phyloP scores from a whole-genome alignment of 169 alveolate genomes.

The Eimeria zaria region DNA sequence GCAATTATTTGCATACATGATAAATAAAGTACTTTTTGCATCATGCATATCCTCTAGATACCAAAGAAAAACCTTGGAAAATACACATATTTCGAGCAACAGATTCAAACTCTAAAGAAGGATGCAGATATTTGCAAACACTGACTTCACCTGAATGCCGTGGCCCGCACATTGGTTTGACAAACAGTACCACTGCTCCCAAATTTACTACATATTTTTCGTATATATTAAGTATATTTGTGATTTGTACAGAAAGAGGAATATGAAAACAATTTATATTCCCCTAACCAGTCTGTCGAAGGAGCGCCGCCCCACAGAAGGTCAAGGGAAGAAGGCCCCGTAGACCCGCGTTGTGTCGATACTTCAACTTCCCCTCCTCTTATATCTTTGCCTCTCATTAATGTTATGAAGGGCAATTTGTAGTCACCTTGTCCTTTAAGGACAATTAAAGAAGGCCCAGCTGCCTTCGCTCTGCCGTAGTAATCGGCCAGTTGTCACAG shows the following conservation, averaged over 20 bases:
- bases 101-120: neutral
- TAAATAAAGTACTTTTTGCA: no score
- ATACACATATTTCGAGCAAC: neutral
- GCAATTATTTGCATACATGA: no score
- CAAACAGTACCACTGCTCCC: neutral
- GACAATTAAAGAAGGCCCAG: neutral
- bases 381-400: neutral
- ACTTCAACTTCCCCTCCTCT: neutral
- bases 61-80: neutral
- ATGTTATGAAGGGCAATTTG: neutral
- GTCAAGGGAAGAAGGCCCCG: neutral
- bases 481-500: neutral
- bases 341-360: neutral
- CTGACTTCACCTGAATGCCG: neutral
- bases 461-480: neutral
- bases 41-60: neutral
- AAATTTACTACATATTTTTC: no score
- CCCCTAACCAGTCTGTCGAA: neutral
- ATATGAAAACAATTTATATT: neutral
- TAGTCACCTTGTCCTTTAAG: neutral
- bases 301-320: slow-evolving; percentile 24
- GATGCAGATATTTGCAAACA: neutral
- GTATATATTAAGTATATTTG: neutral
- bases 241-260: neutral
- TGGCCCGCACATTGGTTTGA: neutral